These are phyloP conservation scores for Porodaedalea pini DNA, from an alignment of 1,284 basidiomycete genomes.

Conservation along the genomic window DNA sequence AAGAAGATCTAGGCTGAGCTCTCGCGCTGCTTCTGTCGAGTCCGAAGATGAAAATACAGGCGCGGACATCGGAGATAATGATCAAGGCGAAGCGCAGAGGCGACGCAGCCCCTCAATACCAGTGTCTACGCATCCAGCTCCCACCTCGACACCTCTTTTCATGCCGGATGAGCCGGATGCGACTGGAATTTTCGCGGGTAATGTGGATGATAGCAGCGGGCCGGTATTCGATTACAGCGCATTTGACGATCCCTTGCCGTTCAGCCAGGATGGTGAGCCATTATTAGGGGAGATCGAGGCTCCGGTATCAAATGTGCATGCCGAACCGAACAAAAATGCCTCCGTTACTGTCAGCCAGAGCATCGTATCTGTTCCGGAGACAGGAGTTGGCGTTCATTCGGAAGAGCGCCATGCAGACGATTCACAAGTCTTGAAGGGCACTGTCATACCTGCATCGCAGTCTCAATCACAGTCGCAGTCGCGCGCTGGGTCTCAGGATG, in stretches of 20 bases:
- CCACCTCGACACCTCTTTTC: background rate
- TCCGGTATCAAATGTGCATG: too few relatives aligned
- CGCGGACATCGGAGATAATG: too few relatives aligned
- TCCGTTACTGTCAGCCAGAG: too few relatives aligned
- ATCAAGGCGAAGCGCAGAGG: too few relatives aligned
- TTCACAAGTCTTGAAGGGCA: background rate
- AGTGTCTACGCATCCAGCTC: too few relatives aligned
- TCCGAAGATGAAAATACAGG: too few relatives aligned
- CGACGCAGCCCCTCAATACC: too few relatives aligned
- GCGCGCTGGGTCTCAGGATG: background rate
- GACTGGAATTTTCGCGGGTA: background rate
- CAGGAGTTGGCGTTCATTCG: background rate
- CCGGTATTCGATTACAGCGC: background rate
- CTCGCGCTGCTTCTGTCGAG: too few relatives aligned
- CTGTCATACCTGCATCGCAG: conserved; percentile 15
- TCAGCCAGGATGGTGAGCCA: background rate
- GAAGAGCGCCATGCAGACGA: background rate
- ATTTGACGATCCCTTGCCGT: background rate
- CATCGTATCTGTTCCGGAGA: too few relatives aligned
- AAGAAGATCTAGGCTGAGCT: too few relatives aligned
- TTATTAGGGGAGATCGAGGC: background rate
- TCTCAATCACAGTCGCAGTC: conserved; percentile 11
- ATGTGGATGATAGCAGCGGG: background rate
- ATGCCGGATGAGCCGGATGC: background rate
- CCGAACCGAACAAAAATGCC: too few relatives aligned